Base-by-base conservation (phyloP, 2,329 filamentous ascomycete genomes). In the Aspergillus terreus region DNA sequence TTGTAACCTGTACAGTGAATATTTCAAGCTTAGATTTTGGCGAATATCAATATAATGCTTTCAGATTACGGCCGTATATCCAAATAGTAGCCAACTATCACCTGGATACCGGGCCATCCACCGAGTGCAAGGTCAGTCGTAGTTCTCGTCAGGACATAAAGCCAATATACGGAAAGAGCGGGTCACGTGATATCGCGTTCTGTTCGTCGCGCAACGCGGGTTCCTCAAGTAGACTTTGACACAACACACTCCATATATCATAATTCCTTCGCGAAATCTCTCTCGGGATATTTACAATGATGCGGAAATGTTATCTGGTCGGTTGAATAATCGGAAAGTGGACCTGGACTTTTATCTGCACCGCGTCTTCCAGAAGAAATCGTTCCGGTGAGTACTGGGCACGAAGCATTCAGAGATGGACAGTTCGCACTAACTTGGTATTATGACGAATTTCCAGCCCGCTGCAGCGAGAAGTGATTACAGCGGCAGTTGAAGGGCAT, bases 401-500 rank as follows among this genome's bases (percentile, higher is more conserved):
- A 15, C 12, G 35, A 21, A 42, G 40, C 7, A 7, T 21, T 12
- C 35, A 4, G 25, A 14, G 14, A 47, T 19, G 5, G 11, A 6
- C 21, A 15, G 14, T 33, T 35, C 32, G 4, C 4, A 21, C 46
- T 40, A 21, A 40, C 33, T 19, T 19, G 15, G 44, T 10, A 30
- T 30, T 10, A 30, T n/a, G 14, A 17, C 9, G 25, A 27, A 12
- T 11, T 23, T 17, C 27, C 54, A 91, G 90, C 61, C 90, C 91
- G 10, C 77, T 88, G 35, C 92, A 96, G 67, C 84, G 89, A 53
- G 91, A 97, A 64, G 91, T 96, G 51, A 92, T 97, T 50, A 78
- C 81, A 52, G 88, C 90, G 6, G 88, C 89, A 2, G 78, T 96
- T 7, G 83, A 87, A 50, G 87, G 90, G 14, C 80, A 92, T 56